Conservation (phyloP, 2,329 filamentous ascomycete genomes). For the Xylaria sp. region DNA sequence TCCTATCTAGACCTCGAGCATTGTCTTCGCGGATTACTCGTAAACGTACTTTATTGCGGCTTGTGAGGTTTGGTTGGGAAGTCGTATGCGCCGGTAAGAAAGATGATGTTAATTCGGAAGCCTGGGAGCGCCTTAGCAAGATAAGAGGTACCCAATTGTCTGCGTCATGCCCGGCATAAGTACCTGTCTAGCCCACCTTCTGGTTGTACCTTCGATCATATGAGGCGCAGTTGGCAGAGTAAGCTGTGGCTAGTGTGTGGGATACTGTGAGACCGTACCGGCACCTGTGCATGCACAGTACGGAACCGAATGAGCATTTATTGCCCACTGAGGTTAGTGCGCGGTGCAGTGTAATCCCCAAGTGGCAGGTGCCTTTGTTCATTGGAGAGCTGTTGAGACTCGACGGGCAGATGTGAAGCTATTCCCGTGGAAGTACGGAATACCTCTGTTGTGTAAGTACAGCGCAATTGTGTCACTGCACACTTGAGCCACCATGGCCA, state of each 20-base stretch:
- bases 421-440: no score
- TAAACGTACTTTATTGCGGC: constrained; percentile 4
- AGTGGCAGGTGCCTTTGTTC: no score
- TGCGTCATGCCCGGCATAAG: neutral
- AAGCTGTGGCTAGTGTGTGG: neutral
- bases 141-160: constrained; percentile 12
- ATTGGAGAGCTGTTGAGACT: no score
- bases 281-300: neutral
- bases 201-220: neutral
- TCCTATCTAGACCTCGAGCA: neutral
- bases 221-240: neutral
- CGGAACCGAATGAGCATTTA: no score
- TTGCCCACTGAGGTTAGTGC: no score
- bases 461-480: neutral
- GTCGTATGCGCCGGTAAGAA: constrained; percentile 6
- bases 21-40: neutral
- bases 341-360: no score
- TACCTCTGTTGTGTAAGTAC: neutral
- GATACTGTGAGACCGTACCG: neutral
- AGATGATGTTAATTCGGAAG: constrained; percentile 16
- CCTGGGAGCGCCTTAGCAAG: constrained; percentile 16
- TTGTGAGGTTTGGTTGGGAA: neutral
- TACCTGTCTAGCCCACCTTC: neutral
- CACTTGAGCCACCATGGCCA: neutral
- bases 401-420: no score